These are phyloP conservation scores for Trichophyton schoenleinii DNA, from an alignment of 2,329 filamentous ascomycete genomes.

Conservation along the genomic window DNA sequence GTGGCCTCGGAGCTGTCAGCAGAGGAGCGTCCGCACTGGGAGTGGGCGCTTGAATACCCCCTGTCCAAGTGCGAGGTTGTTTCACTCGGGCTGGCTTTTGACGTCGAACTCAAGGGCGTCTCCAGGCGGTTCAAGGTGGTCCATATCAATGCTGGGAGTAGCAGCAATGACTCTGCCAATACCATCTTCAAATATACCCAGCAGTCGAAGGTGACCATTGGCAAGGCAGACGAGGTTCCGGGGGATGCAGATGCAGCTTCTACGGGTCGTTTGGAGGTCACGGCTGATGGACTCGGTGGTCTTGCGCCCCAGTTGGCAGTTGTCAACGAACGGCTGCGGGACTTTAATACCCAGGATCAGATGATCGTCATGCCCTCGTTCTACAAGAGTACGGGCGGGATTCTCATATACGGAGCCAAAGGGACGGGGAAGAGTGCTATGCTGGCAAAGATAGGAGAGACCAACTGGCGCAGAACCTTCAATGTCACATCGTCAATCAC, in stretches of 20 bases:
- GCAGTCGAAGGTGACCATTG: conserved; percentile 23
- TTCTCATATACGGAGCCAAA: conserved; percentile 66
- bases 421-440: conserved; percentile 78
- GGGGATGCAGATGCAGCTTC: conserved; percentile 2
- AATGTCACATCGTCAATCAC: conserved; percentile 27
- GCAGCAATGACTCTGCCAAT: conserved; percentile 27
- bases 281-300: conserved; percentile 49
- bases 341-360: conserved; percentile 35
- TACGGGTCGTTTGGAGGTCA: conserved; percentile 21
- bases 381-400: conserved; percentile 39
- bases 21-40: conserved; percentile 34
- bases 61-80: conserved; percentile 51
- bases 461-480: conserved; percentile 59
- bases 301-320: conserved; percentile 50
- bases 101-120: conserved; percentile 44
- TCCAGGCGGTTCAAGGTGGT: conserved; percentile 51
- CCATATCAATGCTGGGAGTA: conserved; percentile 43
- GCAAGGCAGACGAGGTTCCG: conserved; percentile 15
- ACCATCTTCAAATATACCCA: conserved; percentile 28
- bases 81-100: conserved; percentile 57
- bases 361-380: conserved; percentile 29
- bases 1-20: conserved; percentile 20
- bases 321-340: conserved; percentile 54
- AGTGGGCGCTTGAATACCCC: conserved; percentile 35
- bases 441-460: conserved; percentile 52